phyloP scores from a whole-genome alignment of 2,329 filamentous ascomycete genomes.

The Apiospora koreana region DNA sequence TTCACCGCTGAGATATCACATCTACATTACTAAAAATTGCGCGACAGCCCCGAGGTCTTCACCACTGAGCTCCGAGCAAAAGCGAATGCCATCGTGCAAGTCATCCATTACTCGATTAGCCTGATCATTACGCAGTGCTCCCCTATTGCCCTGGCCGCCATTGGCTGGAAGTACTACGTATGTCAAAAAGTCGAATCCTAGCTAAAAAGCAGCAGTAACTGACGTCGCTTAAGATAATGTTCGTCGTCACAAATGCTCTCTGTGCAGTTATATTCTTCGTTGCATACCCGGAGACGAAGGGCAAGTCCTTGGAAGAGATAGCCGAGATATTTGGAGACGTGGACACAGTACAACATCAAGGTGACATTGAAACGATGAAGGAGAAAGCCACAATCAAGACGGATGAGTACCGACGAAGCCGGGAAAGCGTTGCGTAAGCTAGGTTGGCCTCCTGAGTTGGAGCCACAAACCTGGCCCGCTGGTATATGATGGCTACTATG shows the following conservation, averaged over 20 bases:
- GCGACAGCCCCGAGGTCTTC: constrained; percentile 39
- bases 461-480: no score
- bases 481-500: no score
- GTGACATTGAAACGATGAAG: background rate
- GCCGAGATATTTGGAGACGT: constrained; percentile 42
- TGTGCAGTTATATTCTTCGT: constrained; percentile 37
- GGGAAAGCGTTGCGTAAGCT: background rate
- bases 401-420: background rate
- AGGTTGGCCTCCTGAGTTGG: background rate
- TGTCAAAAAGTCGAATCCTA: background rate
- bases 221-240: constrained; percentile 17
- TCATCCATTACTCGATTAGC: constrained; percentile 42
- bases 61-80: constrained; percentile 42
- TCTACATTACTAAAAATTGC: background rate
- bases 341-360: background rate
- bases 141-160: constrained; percentile 38
- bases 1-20: background rate
- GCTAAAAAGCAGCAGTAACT: background rate
- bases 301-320: constrained; percentile 42
- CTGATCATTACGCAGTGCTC: constrained; percentile 43
- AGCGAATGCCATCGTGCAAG: constrained; percentile 42
- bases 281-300: constrained; percentile 40
- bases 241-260: constrained; percentile 39
- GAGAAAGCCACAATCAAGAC: background rate
- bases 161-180: constrained; percentile 44